These are phyloP conservation scores for Alternaria viburni DNA, from an alignment of 2,329 filamentous ascomycete genomes.

Conservation along the genomic window DNA sequence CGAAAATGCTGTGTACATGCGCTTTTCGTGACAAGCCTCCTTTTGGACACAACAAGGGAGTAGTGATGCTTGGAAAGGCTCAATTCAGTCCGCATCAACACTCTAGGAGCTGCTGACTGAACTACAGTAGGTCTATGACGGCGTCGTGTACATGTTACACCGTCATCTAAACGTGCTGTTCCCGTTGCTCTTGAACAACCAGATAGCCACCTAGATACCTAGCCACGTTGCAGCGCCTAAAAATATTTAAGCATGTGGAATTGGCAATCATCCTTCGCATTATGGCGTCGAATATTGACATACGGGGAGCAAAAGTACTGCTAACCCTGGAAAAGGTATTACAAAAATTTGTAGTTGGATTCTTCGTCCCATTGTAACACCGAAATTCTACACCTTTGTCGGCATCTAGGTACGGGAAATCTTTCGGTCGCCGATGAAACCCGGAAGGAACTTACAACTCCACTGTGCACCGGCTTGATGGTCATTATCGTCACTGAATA, in stretches of 20 bases:
- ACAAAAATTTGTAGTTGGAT: background rate
- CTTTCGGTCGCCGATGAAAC: background rate
- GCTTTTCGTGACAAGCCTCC: background rate
- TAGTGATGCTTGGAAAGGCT: background rate
- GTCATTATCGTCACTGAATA: background rate
- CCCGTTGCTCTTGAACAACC: background rate
- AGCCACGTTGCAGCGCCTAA: background rate
- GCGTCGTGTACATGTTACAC: background rate
- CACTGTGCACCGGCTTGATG: background rate
- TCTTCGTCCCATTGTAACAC: background rate
- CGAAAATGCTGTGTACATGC: constrained; percentile 8
- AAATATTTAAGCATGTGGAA: background rate
- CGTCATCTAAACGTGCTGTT: background rate
- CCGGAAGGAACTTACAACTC: background rate
- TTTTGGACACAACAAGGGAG: background rate
- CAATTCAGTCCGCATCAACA: background rate
- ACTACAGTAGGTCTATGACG: background rate
- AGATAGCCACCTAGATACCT: background rate
- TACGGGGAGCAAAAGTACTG: background rate
- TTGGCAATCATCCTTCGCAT: background rate
- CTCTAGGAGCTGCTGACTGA: background rate
- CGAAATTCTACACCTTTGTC: background rate
- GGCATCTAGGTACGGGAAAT: background rate
- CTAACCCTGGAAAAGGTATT: background rate
- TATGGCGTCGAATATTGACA: background rate